A percentile compares a stretch with the other conserved stretches of the same genome.
Evolutionary conservation across 768 basidiomycete genomes (phyloP).

Genomic region (Termitomyces sp.): DNA sequence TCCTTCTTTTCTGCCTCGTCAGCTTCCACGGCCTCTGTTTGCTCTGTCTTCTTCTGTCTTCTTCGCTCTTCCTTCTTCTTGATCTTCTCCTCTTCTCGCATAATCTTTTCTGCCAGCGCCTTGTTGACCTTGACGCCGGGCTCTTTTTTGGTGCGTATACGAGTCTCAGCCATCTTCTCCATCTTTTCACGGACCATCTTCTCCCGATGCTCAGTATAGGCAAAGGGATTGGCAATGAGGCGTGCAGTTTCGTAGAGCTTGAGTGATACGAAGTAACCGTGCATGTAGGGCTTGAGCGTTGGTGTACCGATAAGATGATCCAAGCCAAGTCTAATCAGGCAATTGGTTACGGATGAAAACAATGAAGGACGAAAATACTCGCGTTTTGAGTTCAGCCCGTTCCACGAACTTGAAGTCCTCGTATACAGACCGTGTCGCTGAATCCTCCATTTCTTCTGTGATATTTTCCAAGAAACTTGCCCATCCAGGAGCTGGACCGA

Average conservation of each 20-base stretch:
- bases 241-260: conserved; percentile 95
- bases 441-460: conserved; percentile 97
- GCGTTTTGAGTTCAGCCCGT: conserved; percentile 80
- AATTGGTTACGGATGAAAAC: not conserved
- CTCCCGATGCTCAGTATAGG: conserved; percentile 91
- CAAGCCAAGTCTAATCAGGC: conserved; percentile 68
- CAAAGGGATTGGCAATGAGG: conserved; percentile 93
- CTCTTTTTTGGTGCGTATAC: conserved; percentile 82
- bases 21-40: conserved; percentile 30
- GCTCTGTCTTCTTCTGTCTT: conserved; percentile 37
- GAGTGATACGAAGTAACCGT: conserved; percentile 96
- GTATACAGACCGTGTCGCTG: conserved; percentile 72
- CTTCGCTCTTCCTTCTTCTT: conserved; percentile 51
- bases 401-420: conserved; percentile 98
- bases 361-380: conserved; percentile 23
- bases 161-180: conserved; percentile 88
- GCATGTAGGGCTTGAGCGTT: conserved; percentile 98
- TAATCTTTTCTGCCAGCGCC: conserved; percentile 80
- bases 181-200: conserved; percentile 82
- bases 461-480: conserved; percentile 97
- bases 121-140: conserved; percentile 67
- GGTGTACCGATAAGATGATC: conserved; percentile 94
- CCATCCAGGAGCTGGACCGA: conserved; percentile 96
- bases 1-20: conserved; percentile 26
- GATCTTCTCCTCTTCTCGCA: conserved; percentile 57